Evolutionary conservation across 2,329 filamentous ascomycete genomes (phyloP), one percentile per base, ranked within the genome.

Genomic region (Colletotrichum kahawae): DNA sequence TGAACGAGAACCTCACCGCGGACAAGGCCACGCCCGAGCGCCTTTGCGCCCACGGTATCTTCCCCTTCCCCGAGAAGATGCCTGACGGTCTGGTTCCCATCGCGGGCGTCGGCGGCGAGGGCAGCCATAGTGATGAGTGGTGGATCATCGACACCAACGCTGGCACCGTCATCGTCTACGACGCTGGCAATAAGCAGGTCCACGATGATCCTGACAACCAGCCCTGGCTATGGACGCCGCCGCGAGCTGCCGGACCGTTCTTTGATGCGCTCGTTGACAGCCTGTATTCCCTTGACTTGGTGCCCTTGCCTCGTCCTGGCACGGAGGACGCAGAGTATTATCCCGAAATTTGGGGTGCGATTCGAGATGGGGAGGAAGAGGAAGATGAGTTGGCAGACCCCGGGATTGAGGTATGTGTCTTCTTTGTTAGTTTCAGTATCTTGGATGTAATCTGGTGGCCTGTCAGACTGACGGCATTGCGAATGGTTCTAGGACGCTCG

Each of bases 101-200:
- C 24, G 65, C 48, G 16, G 65, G 48, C 5, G 65, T 18, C 21
- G 27, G 54, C 14, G 54, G 21, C 4, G 54, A 57, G 21, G 54
- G 54, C 27, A 57, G 24, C 12, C 21, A 18, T 0, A 38, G 24
- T 3, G 60, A 34, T n/a, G 65, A 67, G 51, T 67, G 48, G 65
- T 59, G 65, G 65, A 67, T 67, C 31, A 43, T 67, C 16, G 65
- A 67, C 12, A 57, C 65, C 3, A 27, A 57, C 16, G 48, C 65
- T n/a, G 65, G 65, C 48, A 59, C 21, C 10, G 48, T 67, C 10
- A 57, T 67, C 21, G 65, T 67, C 29, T 67, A 67, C n/a, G 65
- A 67, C 14, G 24, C 14, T 27, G 31, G 51, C 7, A 56, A 67
- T 31, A 67, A 57, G 65, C 48, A 67, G 8, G 65, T 67, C 14